Conservation (phyloP, 257 asterid species). For the Nicotiana paniculata region DNA sequence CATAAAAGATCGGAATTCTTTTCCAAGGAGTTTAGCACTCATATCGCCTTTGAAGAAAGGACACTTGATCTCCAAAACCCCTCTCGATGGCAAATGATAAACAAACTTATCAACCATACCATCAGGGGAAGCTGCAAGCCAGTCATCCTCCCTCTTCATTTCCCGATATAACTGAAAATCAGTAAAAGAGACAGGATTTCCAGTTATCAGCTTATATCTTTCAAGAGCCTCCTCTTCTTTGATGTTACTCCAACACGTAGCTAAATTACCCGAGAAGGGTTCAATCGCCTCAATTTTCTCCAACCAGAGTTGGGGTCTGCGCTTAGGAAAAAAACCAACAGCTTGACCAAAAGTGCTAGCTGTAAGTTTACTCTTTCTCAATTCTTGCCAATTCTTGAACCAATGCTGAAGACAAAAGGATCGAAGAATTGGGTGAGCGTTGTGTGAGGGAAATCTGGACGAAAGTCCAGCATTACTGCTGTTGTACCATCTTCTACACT, state of each 20-base stretch:
- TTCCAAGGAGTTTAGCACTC: conserved; percentile 51
- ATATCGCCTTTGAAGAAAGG: conserved; percentile 58
- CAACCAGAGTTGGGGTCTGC: conserved; percentile 72
- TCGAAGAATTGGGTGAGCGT: conserved; percentile 35
- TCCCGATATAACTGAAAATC: conserved; percentile 48
- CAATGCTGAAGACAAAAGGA: conserved; percentile 43
- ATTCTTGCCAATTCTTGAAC: conserved; percentile 87
- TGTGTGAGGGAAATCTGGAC: conserved; percentile 1
- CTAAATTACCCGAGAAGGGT: conserved; percentile 62
- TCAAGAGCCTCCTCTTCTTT: conserved; percentile 75
- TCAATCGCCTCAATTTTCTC: conserved; percentile 77
- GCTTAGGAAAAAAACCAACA: conserved; percentile 67
- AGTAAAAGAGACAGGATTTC: conserved; percentile 39
- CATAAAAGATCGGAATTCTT: conserved; percentile 56
- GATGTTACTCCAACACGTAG: conserved; percentile 74
- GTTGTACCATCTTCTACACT: conserved; percentile 23
- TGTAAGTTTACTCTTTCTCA: conserved; percentile 69
- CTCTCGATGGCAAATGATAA: conserved; percentile 44
- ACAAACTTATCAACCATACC: conserved; percentile 41
- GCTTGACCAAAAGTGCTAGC: conserved; percentile 80
- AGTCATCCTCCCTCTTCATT: conserved; percentile 32
- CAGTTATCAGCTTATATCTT: conserved; percentile 57
- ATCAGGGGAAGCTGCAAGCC: conserved; percentile 93
- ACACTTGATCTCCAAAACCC: conserved; percentile 79
- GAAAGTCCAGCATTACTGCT: conserved; percentile 9